Conservation (phyloP, 257 asterid species). For the Marsdenia floribunda region DNA sequence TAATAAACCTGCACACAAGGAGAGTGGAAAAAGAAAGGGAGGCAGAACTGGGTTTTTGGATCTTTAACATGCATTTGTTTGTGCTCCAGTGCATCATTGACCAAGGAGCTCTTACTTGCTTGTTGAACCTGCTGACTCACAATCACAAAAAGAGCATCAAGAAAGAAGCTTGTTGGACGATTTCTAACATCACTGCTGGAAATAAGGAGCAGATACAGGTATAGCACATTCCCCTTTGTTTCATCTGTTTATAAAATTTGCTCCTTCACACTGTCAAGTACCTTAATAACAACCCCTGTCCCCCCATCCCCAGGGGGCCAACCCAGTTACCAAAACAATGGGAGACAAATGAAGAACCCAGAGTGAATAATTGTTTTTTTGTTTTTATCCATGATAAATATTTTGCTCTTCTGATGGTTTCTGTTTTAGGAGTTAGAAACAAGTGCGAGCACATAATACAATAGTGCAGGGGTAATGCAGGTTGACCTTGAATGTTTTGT, state of each 20-base stretch:
- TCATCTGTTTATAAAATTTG: background rate
- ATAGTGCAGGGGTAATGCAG: background rate
- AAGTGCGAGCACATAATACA: background rate
- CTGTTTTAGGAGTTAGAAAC: background rate
- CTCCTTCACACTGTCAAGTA: background rate
- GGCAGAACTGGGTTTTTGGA: background rate
- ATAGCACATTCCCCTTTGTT: background rate
- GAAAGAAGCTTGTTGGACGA: constrained; percentile 96
- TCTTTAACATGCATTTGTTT: constrained; percentile 1
- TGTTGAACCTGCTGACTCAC: constrained; percentile 69
- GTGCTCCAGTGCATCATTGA: constrained; percentile 57
- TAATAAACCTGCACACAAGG: too few relatives aligned
- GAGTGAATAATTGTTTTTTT: background rate
- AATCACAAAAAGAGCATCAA: constrained; percentile 91
- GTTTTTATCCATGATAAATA: background rate
- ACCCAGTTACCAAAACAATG: too few relatives aligned
- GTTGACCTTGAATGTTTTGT: background rate
- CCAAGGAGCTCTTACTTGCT: constrained; percentile 69
- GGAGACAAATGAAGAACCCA: too few relatives aligned
- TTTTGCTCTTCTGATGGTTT: background rate
- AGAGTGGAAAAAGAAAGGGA: too few relatives aligned
- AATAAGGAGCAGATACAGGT: constrained; percentile 86
- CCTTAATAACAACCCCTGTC: too few relatives aligned
- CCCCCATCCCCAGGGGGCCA: too few relatives aligned
- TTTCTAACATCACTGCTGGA: constrained; percentile 94